phyloP scores from a whole-genome alignment of 768 basidiomycete species.

The Pilatotrama ljubarskyi region DNA sequence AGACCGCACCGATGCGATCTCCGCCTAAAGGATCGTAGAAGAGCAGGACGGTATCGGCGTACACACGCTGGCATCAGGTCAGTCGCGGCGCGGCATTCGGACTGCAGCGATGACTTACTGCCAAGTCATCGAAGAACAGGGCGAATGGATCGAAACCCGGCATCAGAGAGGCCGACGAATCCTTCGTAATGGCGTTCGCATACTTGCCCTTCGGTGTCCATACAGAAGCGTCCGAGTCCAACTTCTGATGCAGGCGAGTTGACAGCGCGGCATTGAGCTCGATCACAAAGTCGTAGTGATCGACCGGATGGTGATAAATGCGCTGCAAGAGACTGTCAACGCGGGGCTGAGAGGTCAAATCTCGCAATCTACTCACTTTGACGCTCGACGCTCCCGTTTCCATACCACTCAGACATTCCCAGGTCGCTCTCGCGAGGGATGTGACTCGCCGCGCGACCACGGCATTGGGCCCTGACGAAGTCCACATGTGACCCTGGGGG shows the following conservation, averaged over 20 bases:
- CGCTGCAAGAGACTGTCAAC: neutral
- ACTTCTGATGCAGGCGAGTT: constrained; percentile 74
- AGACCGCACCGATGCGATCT: constrained; percentile 75
- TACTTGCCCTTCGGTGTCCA: constrained; percentile 48
- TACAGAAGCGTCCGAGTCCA: constrained; percentile 49
- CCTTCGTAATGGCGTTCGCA: constrained; percentile 42
- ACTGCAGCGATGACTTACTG: constrained; percentile 45
- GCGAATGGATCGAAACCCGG: constrained; percentile 83
- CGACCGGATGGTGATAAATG: constrained; percentile 79
- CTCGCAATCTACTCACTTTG: constrained; percentile 44
- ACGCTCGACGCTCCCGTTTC: constrained; percentile 55
- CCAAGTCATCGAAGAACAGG: constrained; percentile 66
- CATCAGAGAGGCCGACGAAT: constrained; percentile 33
- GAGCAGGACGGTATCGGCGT: constrained; percentile 74
- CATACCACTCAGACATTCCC: constrained; percentile 54
- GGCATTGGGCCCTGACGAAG: constrained; percentile 58
- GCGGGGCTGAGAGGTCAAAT: neutral
- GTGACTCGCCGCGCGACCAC: constrained; percentile 74
- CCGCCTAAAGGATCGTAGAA: constrained; percentile 89
- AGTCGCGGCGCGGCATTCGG: neutral
- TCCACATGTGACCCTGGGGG: constrained; percentile 75
- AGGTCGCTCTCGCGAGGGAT: constrained; percentile 75
- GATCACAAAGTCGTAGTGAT: constrained; percentile 85
- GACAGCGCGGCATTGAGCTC: constrained; percentile 64
- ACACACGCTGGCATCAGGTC: constrained; percentile 51